phyloP scores from a whole-genome alignment of 2,329 filamentous ascomycete species.

The Neonectria magnoliae region DNA sequence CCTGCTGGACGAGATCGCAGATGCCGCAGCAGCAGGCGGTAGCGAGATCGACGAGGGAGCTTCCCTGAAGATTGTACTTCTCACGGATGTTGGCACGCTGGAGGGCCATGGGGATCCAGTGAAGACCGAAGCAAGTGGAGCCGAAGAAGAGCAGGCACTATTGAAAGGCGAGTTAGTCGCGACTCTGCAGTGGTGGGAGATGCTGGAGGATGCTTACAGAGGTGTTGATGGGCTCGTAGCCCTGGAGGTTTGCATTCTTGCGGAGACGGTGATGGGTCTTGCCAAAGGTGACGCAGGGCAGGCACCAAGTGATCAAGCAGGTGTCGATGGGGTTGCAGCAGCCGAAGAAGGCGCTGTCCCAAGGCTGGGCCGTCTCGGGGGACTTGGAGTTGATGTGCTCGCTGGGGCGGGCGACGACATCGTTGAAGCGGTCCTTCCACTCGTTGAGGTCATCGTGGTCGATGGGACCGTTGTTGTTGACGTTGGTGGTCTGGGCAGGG shows the following conservation, averaged over 20 bases:
- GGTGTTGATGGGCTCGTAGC: slow-evolving; percentile 59
- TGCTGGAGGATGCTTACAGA: slow-evolving; percentile 46
- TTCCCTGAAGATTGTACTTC: slow-evolving; percentile 58
- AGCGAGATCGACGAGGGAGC: slow-evolving; percentile 54
- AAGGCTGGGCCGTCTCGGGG: slow-evolving; percentile 49
- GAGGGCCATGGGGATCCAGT: slow-evolving; percentile 56
- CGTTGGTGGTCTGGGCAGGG: slow-evolving; percentile 27
- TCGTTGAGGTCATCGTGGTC: slow-evolving; percentile 55
- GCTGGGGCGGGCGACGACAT: slow-evolving; percentile 53
- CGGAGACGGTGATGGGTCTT: slow-evolving; percentile 58
- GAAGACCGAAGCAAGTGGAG: slow-evolving; percentile 51
- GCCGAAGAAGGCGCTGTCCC: slow-evolving; percentile 54
- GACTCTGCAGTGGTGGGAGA: background rate
- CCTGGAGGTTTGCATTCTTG: slow-evolving; percentile 52
- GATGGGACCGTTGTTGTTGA: slow-evolving; percentile 47
- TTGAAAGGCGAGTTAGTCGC: slow-evolving; percentile 20
- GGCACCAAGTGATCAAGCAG: slow-evolving; percentile 57
- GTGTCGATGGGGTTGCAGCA: slow-evolving; percentile 57
- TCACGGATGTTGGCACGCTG: slow-evolving; percentile 57
- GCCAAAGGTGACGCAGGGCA: slow-evolving; percentile 60
- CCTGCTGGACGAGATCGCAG: slow-evolving; percentile 58
- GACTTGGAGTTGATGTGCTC: slow-evolving; percentile 57
- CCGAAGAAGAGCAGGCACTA: slow-evolving; percentile 58
- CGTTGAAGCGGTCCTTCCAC: slow-evolving; percentile 57
- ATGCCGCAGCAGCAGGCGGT: slow-evolving; percentile 57